Percentiles rank a stretch among this genome's conserved stretches.
These are phyloP conservation scores for Metschnikowia cerradonensis DNA, from an alignment of 805 yeast species.

Conservation along the genomic window DNA sequence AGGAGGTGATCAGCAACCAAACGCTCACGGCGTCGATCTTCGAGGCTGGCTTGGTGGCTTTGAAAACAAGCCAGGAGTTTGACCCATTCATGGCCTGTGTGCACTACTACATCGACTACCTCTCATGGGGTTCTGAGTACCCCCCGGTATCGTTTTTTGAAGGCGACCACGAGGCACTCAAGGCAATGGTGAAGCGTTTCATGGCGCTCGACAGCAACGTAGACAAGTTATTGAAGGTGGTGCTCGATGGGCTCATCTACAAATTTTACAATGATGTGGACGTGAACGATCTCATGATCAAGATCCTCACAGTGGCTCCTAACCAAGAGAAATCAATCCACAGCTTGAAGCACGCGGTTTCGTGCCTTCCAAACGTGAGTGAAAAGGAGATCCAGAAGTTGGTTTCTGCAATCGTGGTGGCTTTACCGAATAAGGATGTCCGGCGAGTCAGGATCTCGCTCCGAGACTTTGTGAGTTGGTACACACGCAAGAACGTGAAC, in stretches of 20 bases:
- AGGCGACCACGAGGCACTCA: slow-evolving; percentile 39
- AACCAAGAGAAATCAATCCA: slow-evolving; percentile 38
- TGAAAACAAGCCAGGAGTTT: slow-evolving; percentile 52
- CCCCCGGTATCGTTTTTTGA: slow-evolving; percentile 74
- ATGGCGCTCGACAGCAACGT: slow-evolving; percentile 49
- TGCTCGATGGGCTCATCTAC: slow-evolving; percentile 65
- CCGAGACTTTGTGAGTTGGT: slow-evolving; percentile 80
- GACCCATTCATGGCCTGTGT: slow-evolving; percentile 69
- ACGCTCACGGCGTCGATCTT: slow-evolving; percentile 50
- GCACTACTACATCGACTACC: slow-evolving; percentile 74
- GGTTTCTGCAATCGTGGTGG: slow-evolving; percentile 50
- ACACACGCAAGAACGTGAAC: slow-evolving; percentile 66
- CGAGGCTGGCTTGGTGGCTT: slow-evolving; percentile 54
- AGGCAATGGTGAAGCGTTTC: slow-evolving; percentile 49
- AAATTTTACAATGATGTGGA: slow-evolving; percentile 72
- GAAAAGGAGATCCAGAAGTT: slow-evolving; percentile 66
- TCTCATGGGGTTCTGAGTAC: slow-evolving; percentile 77
- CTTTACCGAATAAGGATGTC: slow-evolving; percentile 64
- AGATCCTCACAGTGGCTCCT: slow-evolving; percentile 51
- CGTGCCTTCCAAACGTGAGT: slow-evolving; percentile 61
- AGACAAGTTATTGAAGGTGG: slow-evolving; percentile 45
- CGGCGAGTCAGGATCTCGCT: slow-evolving; percentile 69
- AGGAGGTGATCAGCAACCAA: slow-evolving; percentile 42
- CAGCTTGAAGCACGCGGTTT: slow-evolving; percentile 63
- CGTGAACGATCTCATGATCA: slow-evolving; percentile 68